Evolutionary conservation across 768 basidiomycete species (phyloP).

Genomic region (Fistulinella prunicolor): DNA sequence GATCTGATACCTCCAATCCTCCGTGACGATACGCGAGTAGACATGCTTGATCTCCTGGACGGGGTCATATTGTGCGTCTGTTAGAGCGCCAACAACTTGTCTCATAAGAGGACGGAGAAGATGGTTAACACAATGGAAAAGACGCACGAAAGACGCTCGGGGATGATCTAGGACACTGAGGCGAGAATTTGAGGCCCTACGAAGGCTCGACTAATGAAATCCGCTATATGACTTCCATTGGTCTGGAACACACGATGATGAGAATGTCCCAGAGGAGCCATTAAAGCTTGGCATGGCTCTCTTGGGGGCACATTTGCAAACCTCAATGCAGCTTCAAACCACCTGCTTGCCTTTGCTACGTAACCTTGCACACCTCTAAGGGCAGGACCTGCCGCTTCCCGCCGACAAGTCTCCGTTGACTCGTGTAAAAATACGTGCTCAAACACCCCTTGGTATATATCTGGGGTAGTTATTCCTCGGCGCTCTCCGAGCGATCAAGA

Average conservation of each 20-base stretch:
- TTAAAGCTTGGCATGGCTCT: background rate
- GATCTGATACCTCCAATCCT: background rate
- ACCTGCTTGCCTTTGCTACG: background rate
- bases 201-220: background rate
- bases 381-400: background rate
- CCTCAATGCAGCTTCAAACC: background rate
- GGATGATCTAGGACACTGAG: background rate
- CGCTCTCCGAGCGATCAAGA: background rate
- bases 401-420: background rate
- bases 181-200: background rate
- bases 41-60: background rate
- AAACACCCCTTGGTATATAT: conserved; percentile 1
- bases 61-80: background rate
- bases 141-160: background rate
- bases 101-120: background rate
- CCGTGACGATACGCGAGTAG: background rate
- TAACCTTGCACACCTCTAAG: background rate
- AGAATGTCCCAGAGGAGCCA: background rate
- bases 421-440: conserved; percentile 1
- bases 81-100: background rate
- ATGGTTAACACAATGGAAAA: background rate
- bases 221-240: background rate
- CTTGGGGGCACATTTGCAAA: background rate
- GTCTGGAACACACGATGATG: background rate
- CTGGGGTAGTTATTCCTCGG: background rate